Evolutionary conservation across 2,329 filamentous ascomycete species (phyloP).

Genomic region (Nemania sp.): DNA sequence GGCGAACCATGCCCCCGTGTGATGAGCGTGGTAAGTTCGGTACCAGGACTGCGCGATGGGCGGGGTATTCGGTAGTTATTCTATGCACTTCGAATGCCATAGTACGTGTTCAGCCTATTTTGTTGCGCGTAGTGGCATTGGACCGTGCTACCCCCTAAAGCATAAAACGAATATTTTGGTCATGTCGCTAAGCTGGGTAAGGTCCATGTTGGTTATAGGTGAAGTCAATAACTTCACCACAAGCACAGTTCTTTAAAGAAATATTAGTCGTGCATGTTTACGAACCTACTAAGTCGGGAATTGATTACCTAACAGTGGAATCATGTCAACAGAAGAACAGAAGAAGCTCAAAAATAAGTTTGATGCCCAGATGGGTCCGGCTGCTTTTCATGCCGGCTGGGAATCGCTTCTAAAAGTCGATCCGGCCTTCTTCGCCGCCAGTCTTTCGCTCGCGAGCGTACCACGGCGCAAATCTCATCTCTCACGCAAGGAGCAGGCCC

Average conservation of each 20-base stretch:
- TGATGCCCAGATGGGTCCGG: slow-evolving; percentile 37
- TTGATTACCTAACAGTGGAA: not conserved
- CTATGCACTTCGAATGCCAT: not conserved
- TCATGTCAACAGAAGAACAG: slow-evolving; percentile 39
- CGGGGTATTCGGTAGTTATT: slow-evolving; percentile 29
- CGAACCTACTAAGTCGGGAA: not conserved
- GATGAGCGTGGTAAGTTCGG: not conserved
- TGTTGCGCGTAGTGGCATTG: not conserved
- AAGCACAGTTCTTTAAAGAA: too few species aligned
- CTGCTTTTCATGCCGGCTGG: slow-evolving; percentile 47
- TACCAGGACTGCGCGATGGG: not conserved
- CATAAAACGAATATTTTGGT: not conserved
- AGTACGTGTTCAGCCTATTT: slow-evolving; percentile 31
- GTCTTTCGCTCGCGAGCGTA: slow-evolving; percentile 44
- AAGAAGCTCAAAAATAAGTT: slow-evolving; percentile 42
- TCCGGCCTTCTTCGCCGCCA: slow-evolving; percentile 47
- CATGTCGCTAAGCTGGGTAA: not conserved
- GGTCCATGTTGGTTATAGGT: not conserved
- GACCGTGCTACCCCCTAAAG: not conserved
- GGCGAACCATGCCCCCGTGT: not conserved
- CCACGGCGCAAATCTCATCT: slow-evolving; percentile 51
- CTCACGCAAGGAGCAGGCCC: slow-evolving; percentile 55
- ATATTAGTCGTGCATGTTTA: not conserved
- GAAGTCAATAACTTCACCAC: not conserved
- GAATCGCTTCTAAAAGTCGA: slow-evolving; percentile 44